Conservation (phyloP, 2,329 filamentous ascomycete genomes). For the Cercospora nicotianae region DNA sequence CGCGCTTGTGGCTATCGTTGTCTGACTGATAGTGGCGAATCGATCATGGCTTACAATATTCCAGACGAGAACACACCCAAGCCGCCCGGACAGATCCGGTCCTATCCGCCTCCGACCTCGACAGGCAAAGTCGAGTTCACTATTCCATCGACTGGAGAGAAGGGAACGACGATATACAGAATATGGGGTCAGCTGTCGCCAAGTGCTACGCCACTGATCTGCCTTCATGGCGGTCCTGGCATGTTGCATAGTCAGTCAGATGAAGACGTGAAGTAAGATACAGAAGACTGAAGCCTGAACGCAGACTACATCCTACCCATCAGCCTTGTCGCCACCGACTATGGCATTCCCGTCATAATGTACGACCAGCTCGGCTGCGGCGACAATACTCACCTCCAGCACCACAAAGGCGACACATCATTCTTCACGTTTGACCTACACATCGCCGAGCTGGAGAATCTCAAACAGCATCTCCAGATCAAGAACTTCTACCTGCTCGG, state of each 20-base stretch:
- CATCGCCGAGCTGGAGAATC: conserved; percentile 52
- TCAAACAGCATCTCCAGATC: conserved; percentile 47
- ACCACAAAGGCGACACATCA: conserved; percentile 45
- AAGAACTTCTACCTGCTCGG: conserved; percentile 49
- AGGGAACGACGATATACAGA: conserved; percentile 44
- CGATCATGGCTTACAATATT: conserved; percentile 18
- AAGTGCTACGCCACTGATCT: conserved; percentile 38
- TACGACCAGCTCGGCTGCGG: conserved; percentile 59
- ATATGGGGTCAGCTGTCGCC: conserved; percentile 41
- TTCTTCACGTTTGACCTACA: conserved; percentile 56
- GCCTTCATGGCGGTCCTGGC: conserved; percentile 52
- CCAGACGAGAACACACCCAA: conserved; percentile 5
- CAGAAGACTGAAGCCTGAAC: background rate
- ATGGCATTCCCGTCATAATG: conserved; percentile 50
- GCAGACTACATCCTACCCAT: conserved; percentile 41
- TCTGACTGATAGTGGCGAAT: background rate
- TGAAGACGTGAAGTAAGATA: rapidly evolving
- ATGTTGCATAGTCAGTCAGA: conserved; percentile 34
- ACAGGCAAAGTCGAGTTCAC: conserved; percentile 39
- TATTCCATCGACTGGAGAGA: conserved; percentile 37
- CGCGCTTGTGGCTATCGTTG: background rate
- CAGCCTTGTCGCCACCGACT: conserved; percentile 38
- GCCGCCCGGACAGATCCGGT: conserved; percentile 30
- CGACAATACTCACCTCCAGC: conserved; percentile 50
- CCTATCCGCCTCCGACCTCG: conserved; percentile 30